Percentiles rank a stretch among this genome's conserved stretches.
Conservation (phyloP, 371 early-diverging fungal genomes). For the Zancudomyces culisetae region DNA sequence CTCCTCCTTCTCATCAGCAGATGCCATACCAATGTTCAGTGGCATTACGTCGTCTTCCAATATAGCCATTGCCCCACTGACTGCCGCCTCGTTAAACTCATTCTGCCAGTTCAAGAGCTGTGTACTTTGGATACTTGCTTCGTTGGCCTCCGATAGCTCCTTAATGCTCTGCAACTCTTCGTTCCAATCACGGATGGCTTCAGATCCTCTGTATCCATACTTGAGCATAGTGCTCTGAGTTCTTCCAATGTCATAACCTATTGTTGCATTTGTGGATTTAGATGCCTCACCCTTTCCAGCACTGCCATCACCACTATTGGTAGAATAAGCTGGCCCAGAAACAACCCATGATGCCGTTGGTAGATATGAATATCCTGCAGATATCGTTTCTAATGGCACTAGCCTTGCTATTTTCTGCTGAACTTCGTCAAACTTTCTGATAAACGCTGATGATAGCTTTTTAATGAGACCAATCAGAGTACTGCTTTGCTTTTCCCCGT, state of each 20-base stretch:
- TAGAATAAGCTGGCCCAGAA: not conserved
- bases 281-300: too few species aligned
- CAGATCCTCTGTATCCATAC: slow-evolving; percentile 29
- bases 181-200: slow-evolving; percentile 83
- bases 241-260: slow-evolving; percentile 16
- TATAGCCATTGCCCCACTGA: slow-evolving; percentile 64
- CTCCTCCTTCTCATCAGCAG: too few species aligned
- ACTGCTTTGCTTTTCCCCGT: slow-evolving; percentile 35
- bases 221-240: slow-evolving; percentile 13
- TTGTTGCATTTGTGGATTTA: too few species aligned
- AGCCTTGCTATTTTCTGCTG: slow-evolving; percentile 43
- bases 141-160: slow-evolving; percentile 50
- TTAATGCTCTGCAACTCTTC: slow-evolving; percentile 81
- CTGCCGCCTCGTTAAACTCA: slow-evolving; percentile 83
- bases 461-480: slow-evolving; percentile 50
- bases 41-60: slow-evolving; percentile 59
- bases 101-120: slow-evolving; percentile 59
- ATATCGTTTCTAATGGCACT: slow-evolving; percentile 64
- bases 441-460: slow-evolving; percentile 49
- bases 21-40: slow-evolving; percentile 55
- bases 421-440: slow-evolving; percentile 37
- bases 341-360: slow-evolving; percentile 73
- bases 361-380: slow-evolving; percentile 35
- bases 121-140: slow-evolving; percentile 72
- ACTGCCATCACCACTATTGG: not conserved